phyloP scores from a whole-genome alignment of 176 grass and related monocot species.

The Melocanna baccifera region DNA sequence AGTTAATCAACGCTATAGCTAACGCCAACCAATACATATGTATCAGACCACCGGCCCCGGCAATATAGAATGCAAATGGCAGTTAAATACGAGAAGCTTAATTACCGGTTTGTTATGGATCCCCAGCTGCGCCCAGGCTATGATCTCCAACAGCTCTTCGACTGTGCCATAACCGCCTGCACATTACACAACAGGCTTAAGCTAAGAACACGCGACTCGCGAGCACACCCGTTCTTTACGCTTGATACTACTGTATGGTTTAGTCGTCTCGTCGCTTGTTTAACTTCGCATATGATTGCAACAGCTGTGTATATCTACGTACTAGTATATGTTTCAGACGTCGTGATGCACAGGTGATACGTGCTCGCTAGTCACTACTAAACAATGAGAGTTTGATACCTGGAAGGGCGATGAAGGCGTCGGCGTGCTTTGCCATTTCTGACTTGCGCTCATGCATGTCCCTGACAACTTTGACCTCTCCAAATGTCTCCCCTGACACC shows the following conservation, averaged over 20 bases:
- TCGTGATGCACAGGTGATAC: background rate
- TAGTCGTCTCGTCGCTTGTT: background rate
- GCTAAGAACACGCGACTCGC: background rate
- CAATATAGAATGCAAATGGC: conserved; percentile 21
- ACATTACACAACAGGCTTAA: background rate
- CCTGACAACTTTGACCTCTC: conserved; percentile 63
- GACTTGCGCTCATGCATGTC: conserved; percentile 83
- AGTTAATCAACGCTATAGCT: background rate
- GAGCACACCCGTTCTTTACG: background rate
- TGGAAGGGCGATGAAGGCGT: conserved; percentile 73
- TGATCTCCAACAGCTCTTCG: conserved; percentile 94
- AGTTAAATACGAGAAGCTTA: conserved; percentile 48
- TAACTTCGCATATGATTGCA: background rate
- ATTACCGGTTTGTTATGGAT: conserved; percentile 96
- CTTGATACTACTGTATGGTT: background rate
- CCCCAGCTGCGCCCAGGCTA: conserved; percentile 87
- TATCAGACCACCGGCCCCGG: background rate
- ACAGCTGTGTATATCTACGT: background rate
- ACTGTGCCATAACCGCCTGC: conserved; percentile 95
- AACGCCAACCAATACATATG: background rate
- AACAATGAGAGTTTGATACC: conserved; percentile 19
- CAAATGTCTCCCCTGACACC: conserved; percentile 71
- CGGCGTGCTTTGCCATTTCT: conserved; percentile 74
- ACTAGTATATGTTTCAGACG: background rate
- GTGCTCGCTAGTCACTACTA: background rate